phyloP scores from a whole-genome alignment of 2,329 filamentous ascomycete genomes.

The Stagonosporopsis cucurbitacearum region DNA sequence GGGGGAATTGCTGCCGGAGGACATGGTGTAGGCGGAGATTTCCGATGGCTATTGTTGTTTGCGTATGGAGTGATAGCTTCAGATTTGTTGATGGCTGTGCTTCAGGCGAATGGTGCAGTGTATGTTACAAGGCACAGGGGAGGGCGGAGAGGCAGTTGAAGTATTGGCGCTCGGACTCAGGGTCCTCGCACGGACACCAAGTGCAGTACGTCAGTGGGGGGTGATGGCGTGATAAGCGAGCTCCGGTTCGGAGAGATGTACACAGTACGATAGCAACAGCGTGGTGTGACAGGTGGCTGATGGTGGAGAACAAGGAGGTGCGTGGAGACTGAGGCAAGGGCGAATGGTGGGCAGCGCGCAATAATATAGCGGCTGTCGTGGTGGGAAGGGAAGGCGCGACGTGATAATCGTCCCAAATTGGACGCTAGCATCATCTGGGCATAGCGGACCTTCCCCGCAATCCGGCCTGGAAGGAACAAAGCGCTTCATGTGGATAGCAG shows the following conservation, averaged over 20 bases:
- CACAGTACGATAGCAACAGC: slow-evolving; percentile 23
- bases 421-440: slow-evolving; percentile 13
- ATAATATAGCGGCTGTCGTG: slow-evolving; percentile 34
- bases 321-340: slow-evolving; percentile 11
- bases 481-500: slow-evolving; percentile 27
- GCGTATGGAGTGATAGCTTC: background rate
- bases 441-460: slow-evolving; percentile 45
- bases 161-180: slow-evolving; percentile 30
- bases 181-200: slow-evolving; percentile 20
- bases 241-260: slow-evolving; percentile 17
- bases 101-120: background rate
- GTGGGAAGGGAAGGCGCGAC: slow-evolving; percentile 17
- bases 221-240: slow-evolving; percentile 37
- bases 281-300: slow-evolving; percentile 21
- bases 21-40: slow-evolving; percentile 37
- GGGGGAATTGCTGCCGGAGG: slow-evolving; percentile 50
- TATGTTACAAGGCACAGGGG: slow-evolving; percentile 20
- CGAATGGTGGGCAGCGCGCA: slow-evolving; percentile 27
- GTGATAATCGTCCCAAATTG: slow-evolving; percentile 4
- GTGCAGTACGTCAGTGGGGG: slow-evolving; percentile 36
- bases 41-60: background rate
- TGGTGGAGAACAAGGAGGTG: slow-evolving; percentile 14
- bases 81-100: slow-evolving; percentile 1
- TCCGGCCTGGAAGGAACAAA: slow-evolving; percentile 35
- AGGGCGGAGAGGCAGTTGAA: slow-evolving; percentile 28